Evolutionary conservation across 495 filamentous ascomycete species (phyloP).

Genomic region (Lasiosphaeria hispida): DNA sequence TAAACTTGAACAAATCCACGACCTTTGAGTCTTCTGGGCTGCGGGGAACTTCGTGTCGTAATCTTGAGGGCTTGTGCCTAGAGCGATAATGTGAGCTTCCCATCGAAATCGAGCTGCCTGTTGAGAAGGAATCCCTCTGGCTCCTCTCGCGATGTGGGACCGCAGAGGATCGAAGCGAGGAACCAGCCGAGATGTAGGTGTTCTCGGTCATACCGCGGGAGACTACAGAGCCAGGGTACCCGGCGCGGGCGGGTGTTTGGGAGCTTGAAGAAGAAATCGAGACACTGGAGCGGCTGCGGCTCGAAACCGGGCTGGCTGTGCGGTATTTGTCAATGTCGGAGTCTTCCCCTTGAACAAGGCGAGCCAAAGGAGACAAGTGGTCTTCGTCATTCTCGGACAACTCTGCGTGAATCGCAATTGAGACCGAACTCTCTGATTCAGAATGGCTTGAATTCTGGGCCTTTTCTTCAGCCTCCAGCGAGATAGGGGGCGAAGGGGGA

Average conservation of each 20-base stretch:
- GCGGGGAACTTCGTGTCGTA: conserved; percentile 76
- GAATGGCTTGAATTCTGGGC: conserved; percentile 38
- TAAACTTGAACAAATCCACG: conserved; percentile 68
- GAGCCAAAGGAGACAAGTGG: conserved; percentile 62
- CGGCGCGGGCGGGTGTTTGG: conserved; percentile 32
- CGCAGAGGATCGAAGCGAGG: conserved; percentile 47
- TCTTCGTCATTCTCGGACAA: conserved; percentile 66
- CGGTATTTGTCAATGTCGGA: conserved; percentile 54
- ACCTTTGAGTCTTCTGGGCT: conserved; percentile 60
- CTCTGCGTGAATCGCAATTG: conserved; percentile 53
- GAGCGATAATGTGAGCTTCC: conserved; percentile 60
- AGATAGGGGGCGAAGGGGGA: conserved; percentile 74
- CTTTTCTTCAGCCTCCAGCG: conserved; percentile 62
- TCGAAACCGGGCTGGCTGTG: conserved; percentile 61
- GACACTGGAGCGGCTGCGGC: conserved; percentile 62
- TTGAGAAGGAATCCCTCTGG: conserved; percentile 57
- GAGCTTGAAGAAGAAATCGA: conserved; percentile 53
- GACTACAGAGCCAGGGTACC: conserved; percentile 43
- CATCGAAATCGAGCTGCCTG: conserved; percentile 58
- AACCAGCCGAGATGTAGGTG: conserved; percentile 64
- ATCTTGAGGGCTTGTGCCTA: conserved; percentile 61
- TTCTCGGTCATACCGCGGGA: conserved; percentile 53
- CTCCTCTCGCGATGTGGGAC: conserved; percentile 38
- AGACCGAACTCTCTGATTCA: conserved; percentile 43
- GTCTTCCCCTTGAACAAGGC: conserved; percentile 58